Base-by-base conservation (phyloP, 768 basidiomycete genomes). In the Lactifluus hygrophoroides region DNA sequence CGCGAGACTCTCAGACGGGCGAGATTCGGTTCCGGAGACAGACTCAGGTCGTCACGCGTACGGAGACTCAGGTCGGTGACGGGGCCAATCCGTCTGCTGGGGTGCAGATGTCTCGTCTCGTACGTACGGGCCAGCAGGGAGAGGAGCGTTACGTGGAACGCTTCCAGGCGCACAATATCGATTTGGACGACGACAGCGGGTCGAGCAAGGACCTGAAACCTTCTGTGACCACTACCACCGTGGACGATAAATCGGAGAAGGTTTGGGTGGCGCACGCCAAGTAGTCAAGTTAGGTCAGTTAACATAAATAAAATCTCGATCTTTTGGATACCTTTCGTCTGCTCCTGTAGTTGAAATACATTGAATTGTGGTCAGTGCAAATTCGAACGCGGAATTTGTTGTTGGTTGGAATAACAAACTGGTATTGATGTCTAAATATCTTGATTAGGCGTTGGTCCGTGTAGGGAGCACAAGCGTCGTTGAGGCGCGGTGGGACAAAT, bases 11-110 rank as follows among this genome's bases (percentile, higher is more conserved):
- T 6, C 51, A 37, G 40, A 63, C 62, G 23, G 62, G 62, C 14
- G 62, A 63, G 42, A 55, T 63, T 19, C 62, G 62, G 23, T 63
- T 63, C 50, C 58, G 62, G 17, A 59, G 62, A 6, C 62, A 61
- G 43, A 60, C 61, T 6, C 58, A 60, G 5, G 25, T 50, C 11
- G 19, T 62, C 42, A 35, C 35, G 1, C 58, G 35, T 16, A 32
- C 17, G 9, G 58, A 60, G 3, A 32, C 23, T 28, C 45, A 27
- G 34, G n/a, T 14, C 9, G 42, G 4, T 47, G 32, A 53, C 3
- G n/a, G n/a, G n/a, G n/a, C n/a, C n/a, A n/a, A n/a, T 28, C 19
- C 8, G 53, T 48, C 13, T 50, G 54, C 59, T 2, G 59, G 54
- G 8, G 9, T 60, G 25, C 59, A 54, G 19, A 60, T 60, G 59